Percentiles rank a stretch among this genome's conserved stretches.
Conservation (phyloP, 2,329 filamentous ascomycete species). For the Verticillium zaregamsianum region DNA sequence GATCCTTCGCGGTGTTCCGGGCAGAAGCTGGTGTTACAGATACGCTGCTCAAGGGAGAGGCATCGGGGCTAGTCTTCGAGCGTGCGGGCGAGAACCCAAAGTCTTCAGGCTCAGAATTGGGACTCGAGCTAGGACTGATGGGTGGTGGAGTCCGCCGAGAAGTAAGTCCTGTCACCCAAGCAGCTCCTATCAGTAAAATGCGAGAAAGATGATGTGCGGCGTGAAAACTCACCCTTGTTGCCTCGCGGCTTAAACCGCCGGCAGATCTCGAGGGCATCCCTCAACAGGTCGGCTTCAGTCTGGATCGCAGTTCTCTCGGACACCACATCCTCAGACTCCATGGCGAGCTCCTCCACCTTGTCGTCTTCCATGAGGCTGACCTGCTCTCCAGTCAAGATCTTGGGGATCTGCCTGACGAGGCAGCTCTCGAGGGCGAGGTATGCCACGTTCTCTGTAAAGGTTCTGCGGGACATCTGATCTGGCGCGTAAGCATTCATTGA, state of each 20-base stretch:
- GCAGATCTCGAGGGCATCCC: background rate
- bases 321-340: background rate
- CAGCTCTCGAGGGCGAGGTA: slow-evolving; percentile 24
- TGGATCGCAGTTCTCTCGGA: background rate
- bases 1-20: background rate
- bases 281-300: background rate
- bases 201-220: background rate
- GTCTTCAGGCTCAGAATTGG: background rate
- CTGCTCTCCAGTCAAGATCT: slow-evolving; percentile 14
- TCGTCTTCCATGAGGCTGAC: slow-evolving; percentile 8
- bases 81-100: background rate
- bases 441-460: slow-evolving; percentile 26
- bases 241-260: background rate
- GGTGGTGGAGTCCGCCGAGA: background rate
- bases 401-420: slow-evolving; percentile 21
- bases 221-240: background rate
- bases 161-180: background rate
- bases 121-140: too few species aligned
- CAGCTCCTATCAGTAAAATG: background rate
- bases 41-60: background rate
- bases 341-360: slow-evolving; percentile 10
- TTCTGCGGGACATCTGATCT: slow-evolving; percentile 23
- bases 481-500: background rate
- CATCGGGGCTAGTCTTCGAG: background rate
- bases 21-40: background rate